A percentile compares a stretch with the other conserved stretches of the same genome.
Conservation (phyloP, 495 filamentous ascomycete species). For the Neurospora sublineolata region DNA sequence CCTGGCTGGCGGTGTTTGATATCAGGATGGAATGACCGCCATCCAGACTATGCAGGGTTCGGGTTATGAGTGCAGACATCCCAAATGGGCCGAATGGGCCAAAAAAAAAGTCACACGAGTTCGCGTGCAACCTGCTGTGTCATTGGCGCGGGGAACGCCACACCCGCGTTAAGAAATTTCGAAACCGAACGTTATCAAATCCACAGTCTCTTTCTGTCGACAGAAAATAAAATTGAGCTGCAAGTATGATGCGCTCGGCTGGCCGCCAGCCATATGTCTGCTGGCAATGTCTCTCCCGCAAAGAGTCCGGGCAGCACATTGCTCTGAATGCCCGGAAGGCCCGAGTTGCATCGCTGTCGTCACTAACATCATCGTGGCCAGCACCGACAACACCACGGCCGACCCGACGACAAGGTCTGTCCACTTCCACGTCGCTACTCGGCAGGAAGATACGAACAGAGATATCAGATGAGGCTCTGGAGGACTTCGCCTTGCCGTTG, state of each 20-base stretch:
- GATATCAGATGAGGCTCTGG: background rate
- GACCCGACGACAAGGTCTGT: background rate
- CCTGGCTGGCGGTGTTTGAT: background rate
- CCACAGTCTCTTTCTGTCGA: too few species aligned
- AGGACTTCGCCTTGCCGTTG: background rate
- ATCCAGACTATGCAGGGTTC: conserved; percentile 2
- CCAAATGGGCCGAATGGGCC: background rate
- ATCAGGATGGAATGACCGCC: background rate
- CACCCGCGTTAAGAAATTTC: background rate
- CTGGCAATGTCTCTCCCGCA: conserved; percentile 17
- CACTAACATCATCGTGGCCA: background rate
- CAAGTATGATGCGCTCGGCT: conserved; percentile 15
- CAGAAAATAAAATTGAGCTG: background rate
- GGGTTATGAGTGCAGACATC: background rate
- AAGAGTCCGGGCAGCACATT: background rate
- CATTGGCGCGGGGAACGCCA: background rate
- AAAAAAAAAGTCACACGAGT: conserved; percentile 9
- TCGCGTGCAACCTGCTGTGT: conserved; percentile 5
- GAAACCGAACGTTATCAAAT: background rate
- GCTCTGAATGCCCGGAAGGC: background rate
- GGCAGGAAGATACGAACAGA: background rate
- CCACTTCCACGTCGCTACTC: background rate
- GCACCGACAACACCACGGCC: background rate
- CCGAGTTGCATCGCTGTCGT: background rate
- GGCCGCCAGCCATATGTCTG: conserved; percentile 20